Base-by-base conservation (phyloP, 306 rosid genomes). In the Alnus glutinosa region DNA sequence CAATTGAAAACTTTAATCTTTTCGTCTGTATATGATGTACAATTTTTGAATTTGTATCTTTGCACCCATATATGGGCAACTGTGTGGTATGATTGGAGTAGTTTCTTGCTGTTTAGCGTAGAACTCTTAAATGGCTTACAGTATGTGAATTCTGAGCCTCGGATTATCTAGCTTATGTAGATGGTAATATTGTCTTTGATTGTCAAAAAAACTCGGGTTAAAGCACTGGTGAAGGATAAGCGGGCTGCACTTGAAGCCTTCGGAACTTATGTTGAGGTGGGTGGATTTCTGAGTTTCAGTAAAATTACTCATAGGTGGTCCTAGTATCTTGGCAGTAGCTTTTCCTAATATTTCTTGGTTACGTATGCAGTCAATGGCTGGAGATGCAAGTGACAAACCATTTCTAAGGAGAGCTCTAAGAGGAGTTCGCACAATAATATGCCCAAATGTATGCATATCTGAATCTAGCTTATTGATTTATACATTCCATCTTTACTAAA, bases 261-360 rank as follows among this genome's bases (percentile, higher is more conserved):
- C 80, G 98, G 98, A 77, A 90, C 82, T 77, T 95, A 95, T 80
- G 97, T 95, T 78, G 98, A 92, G 93, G 98, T 95, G 48, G 59
- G 83, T 74, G 79, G 76, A 79, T 66, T 74, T 48, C 4, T 69
- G 8, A 80, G 76, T 73, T 67, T 39, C 47, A 74, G 19, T 14
- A 34, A 74, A 80, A 84, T 78, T 44, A 34, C 75, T 1, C 37
- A 5, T 7, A 55, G 36, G 34, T 42, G 48, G 68, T 55, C 15
- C 7, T 18, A 5, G 63, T 74, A 57, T 37, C 37, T 16, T 55
- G 13, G 47, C 6, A 49, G 63, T 77, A 72, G 30, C 73, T 77
- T 66, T 44, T 18, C 30, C 75, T 14, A 11, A 47, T 6, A 44
- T 76, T 66, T 75, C 39, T 70, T 51, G 68, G 28, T 23, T 23